Conservation (phyloP, 768 basidiomycete genomes). For the Leccinum sublutescens region DNA sequence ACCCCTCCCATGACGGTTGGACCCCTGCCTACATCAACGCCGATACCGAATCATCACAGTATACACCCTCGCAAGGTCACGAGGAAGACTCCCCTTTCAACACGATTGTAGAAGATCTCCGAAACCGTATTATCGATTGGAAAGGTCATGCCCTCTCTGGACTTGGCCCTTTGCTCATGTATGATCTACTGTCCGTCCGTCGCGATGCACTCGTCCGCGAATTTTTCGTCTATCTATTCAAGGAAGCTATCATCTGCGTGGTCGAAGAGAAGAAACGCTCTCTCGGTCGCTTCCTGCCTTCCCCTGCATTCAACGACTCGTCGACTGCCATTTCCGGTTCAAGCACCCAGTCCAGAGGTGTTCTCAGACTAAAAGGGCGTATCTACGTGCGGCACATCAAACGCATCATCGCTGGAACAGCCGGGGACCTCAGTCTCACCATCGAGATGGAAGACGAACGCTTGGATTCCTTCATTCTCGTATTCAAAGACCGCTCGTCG, state of each 20-base stretch:
- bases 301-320: slow-evolving; percentile 54
- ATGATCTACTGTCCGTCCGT: slow-evolving; percentile 85
- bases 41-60: slow-evolving; percentile 34
- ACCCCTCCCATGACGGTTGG: slow-evolving; percentile 24
- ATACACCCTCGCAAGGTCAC: slow-evolving; percentile 17
- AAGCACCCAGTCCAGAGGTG: slow-evolving; percentile 48
- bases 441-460: slow-evolving; percentile 97
- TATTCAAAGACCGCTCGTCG: slow-evolving; percentile 88
- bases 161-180: slow-evolving; percentile 87
- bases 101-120: slow-evolving; percentile 84
- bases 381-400: slow-evolving; percentile 96
- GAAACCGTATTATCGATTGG: slow-evolving; percentile 92
- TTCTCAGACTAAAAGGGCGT: slow-evolving; percentile 88
- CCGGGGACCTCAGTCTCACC: slow-evolving; percentile 88
- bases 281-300: slow-evolving; percentile 70
- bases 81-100: slow-evolving; percentile 78
- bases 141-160: slow-evolving; percentile 91
- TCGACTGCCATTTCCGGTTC: slow-evolving; percentile 40
- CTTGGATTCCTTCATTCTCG: slow-evolving; percentile 91
- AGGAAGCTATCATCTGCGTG: slow-evolving; percentile 98
- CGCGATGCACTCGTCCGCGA: slow-evolving; percentile 89
- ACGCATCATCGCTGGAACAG: slow-evolving; percentile 77
- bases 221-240: slow-evolving; percentile 96
- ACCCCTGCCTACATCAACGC: slow-evolving; percentile 27
- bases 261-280: slow-evolving; percentile 91